phyloP scores from a whole-genome alignment of 2,329 filamentous ascomycete genomes.

The Hymenoscyphus fructigenus region DNA sequence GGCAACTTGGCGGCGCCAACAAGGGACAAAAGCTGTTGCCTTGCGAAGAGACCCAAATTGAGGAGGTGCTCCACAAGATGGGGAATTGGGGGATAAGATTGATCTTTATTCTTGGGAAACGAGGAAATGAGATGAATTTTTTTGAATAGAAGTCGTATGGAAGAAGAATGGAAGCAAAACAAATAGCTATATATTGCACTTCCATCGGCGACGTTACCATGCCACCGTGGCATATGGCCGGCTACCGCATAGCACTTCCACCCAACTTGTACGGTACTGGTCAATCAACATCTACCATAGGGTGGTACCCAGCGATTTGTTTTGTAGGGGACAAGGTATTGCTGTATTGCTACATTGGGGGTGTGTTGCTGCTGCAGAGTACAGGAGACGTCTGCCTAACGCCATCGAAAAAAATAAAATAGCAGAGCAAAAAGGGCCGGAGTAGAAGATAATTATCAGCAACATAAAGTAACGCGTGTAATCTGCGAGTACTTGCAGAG shows the following conservation, averaged over 20 bases:
- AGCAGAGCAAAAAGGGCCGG: neutral
- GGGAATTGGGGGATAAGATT: neutral
- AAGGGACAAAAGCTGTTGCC: constrained; percentile 4
- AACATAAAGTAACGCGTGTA: too few species aligned
- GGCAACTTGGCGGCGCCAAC: neutral
- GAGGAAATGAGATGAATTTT: neutral
- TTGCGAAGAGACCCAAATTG: neutral
- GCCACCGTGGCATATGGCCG: neutral
- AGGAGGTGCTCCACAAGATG: neutral
- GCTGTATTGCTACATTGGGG: neutral
- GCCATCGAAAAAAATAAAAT: neutral
- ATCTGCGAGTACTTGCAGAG: too few species aligned
- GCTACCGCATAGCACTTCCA: neutral
- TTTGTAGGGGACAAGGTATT: neutral
- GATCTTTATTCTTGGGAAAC: neutral
- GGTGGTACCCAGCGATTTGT: neutral
- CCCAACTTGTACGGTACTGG: neutral
- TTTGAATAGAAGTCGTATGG: neutral
- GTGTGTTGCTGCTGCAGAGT: neutral
- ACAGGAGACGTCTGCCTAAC: constrained; percentile 7
- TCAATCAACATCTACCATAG: neutral
- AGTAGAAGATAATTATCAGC: neutral
- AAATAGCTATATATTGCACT: neutral
- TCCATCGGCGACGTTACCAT: neutral
- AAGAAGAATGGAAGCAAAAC: neutral